Conservation (phyloP, 148 eudicot species). For the Agrostemma githago region DNA sequence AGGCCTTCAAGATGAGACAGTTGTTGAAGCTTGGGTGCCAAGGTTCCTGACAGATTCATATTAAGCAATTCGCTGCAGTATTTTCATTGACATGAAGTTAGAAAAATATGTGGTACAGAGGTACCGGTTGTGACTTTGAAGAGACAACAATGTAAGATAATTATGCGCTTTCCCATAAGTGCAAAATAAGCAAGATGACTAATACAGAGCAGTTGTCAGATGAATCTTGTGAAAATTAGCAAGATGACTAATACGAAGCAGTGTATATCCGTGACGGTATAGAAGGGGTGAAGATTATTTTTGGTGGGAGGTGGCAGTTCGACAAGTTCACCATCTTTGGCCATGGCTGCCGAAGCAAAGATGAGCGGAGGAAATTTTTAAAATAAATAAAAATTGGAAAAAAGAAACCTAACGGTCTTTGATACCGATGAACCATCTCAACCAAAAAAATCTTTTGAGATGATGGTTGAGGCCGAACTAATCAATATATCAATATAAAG, state of each 20-base stretch:
- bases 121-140: neutral
- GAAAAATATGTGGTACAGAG: neutral
- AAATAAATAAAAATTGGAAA: too few species aligned
- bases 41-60: constrained; percentile 66
- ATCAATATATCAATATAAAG: too few species aligned
- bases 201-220: neutral
- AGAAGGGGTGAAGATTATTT: too few species aligned
- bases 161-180: neutral
- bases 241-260: neutral
- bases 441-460: too few species aligned
- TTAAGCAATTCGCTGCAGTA: constrained; percentile 55
- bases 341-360: too few species aligned
- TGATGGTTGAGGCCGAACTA: too few species aligned
- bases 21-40: constrained; percentile 72
- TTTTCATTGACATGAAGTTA: neutral
- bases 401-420: too few species aligned
- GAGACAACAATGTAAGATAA: neutral
- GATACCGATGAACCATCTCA: too few species aligned
- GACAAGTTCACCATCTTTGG: too few species aligned
- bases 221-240: neutral
- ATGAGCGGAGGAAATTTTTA: too few species aligned
- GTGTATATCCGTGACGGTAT: too few species aligned
- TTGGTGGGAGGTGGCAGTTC: too few species aligned
- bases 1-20: constrained; percentile 52
- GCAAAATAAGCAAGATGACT: neutral